A percentile compares a stretch with the other conserved stretches of the same genome.
These are phyloP conservation scores for Lotmaria passim DNA, from an alignment of 208 protist species.

Conservation along the genomic window DNA sequence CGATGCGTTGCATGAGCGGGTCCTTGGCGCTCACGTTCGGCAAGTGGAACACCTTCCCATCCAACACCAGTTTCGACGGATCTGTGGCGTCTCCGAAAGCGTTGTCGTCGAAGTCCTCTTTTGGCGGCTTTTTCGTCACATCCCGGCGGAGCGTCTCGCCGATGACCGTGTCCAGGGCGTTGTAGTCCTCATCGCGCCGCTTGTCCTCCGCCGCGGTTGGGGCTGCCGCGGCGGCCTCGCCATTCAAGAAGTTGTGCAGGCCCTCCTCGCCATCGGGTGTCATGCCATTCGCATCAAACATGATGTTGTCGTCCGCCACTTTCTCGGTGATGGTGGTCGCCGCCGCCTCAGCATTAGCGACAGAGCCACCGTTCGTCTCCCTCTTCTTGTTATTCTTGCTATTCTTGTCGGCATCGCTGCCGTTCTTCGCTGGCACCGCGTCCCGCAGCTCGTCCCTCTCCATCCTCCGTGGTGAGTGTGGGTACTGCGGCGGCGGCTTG, in stretches of 20 bases:
- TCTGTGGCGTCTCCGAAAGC: slow-evolving; percentile 50
- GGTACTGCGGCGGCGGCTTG: not conserved
- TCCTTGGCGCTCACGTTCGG: slow-evolving; percentile 78
- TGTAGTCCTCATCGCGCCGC: slow-evolving; percentile 68
- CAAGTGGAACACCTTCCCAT: slow-evolving; percentile 88
- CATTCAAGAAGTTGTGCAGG: slow-evolving; percentile 63
- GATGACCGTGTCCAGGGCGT: slow-evolving; percentile 76
- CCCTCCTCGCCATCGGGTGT: slow-evolving; percentile 57
- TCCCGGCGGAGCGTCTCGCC: slow-evolving; percentile 43
- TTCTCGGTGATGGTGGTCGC: not conserved
- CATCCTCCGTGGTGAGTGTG: not conserved
- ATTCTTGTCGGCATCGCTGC: too few relatives aligned
- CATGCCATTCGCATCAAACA: slow-evolving; percentile 20
- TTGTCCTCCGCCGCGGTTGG: slow-evolving; percentile 36
- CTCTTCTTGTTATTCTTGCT: too few relatives aligned
- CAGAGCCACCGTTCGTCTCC: too few relatives aligned
- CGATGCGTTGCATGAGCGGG: slow-evolving; percentile 91
- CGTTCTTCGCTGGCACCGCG: slow-evolving; percentile 4
- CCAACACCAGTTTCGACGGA: slow-evolving; percentile 79
- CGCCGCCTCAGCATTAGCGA: not conserved
- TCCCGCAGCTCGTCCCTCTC: not conserved
- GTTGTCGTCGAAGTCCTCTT: slow-evolving; percentile 80
- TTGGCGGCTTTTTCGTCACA: not conserved
- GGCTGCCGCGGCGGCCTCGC: slow-evolving; percentile 50
- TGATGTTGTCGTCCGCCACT: slow-evolving; percentile 2